A percentile compares a stretch with the other conserved stretches of the same genome.
Conservation (phyloP, 2,329 filamentous ascomycete species). For the Aspergillus jensenii region DNA sequence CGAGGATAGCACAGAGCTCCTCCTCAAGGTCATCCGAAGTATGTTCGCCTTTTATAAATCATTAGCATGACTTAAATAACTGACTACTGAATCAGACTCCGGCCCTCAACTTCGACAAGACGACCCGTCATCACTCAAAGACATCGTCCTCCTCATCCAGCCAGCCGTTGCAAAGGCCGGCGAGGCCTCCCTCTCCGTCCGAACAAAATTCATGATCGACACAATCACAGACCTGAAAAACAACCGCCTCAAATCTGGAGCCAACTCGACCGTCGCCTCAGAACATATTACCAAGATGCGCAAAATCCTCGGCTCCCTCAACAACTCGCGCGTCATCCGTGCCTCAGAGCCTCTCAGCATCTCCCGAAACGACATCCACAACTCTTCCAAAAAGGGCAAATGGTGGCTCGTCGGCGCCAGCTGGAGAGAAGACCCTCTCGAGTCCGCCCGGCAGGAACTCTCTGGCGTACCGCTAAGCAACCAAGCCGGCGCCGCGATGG, state of each 20-base stretch:
- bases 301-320: slow-evolving; percentile 79
- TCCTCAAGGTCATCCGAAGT: slow-evolving; percentile 78
- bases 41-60: slow-evolving; percentile 17
- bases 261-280: slow-evolving; percentile 69
- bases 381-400: slow-evolving; percentile 84
- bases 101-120: slow-evolving; percentile 84
- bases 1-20: slow-evolving; percentile 83
- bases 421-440: slow-evolving; percentile 58
- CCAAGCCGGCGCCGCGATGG: slow-evolving; percentile 6
- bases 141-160: slow-evolving; percentile 79
- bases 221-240: slow-evolving; percentile 94
- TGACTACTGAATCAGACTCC: slow-evolving; percentile 48
- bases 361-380: slow-evolving; percentile 75
- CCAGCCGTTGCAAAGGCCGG: slow-evolving; percentile 67
- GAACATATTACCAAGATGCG: slow-evolving; percentile 88
- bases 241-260: slow-evolving; percentile 77
- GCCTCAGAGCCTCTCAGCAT: slow-evolving; percentile 80
- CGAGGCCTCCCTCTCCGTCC: slow-evolving; percentile 71
- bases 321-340: slow-evolving; percentile 62
- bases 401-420: slow-evolving; percentile 99
- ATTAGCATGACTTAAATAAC: background rate
- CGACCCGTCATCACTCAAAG: slow-evolving; percentile 82
- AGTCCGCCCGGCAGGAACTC: slow-evolving; percentile 35
- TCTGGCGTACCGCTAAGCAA: slow-evolving; percentile 15
- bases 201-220: slow-evolving; percentile 97